Evolutionary conservation across 306 rosid species (phyloP), one percentile per base, ranked within the genome.

Genomic region (Trifolium dubium): DNA sequence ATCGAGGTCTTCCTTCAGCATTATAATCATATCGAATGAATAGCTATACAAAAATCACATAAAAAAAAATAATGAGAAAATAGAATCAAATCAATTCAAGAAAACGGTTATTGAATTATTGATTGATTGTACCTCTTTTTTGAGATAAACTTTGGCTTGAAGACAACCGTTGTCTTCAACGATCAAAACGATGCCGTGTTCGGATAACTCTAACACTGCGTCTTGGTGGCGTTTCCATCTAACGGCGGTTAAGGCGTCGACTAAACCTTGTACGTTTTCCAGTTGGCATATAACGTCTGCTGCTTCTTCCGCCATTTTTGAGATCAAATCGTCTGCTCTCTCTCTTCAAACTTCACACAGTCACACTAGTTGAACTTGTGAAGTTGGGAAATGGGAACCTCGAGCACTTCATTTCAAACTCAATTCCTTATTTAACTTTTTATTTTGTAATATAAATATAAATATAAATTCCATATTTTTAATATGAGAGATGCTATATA

Each of bases 221-320:
- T 93, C 96, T 92, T 93, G 97, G 43, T 88, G 92, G 77, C 97
- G 98, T 39, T 93, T 93, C 98, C 98, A 91, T 17, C 96, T 87
- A 74, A 87, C 96, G 73, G 98, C 87, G 68, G 84, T 84, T 84
- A 91, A 87, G 2, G 96, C 97, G 64, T 88, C 97, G 17, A 89
- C 98, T 75, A 91, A 79, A 23, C 98, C 97, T 66, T 93, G 98
- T 43, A 89, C 97, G 81, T 88, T 88, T 80, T 89, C 97, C 0
- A 91, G 79, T 65, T 88, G 81, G 75, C 98, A 89, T n/a, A 88
- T 66, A 67, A 93, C 86, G 55, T 93, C 96, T 12, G 96, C 82
- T 13, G 77, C 84, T 46, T 85, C 93, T 13, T 83, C 61, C 37
- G 87, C 95, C 71, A 72, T 78, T 50, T 67, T 89, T 37, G 82